These are phyloP conservation scores for Nicotiana tabacum DNA, from an alignment of 257 asterid species.

Conservation along the genomic window DNA sequence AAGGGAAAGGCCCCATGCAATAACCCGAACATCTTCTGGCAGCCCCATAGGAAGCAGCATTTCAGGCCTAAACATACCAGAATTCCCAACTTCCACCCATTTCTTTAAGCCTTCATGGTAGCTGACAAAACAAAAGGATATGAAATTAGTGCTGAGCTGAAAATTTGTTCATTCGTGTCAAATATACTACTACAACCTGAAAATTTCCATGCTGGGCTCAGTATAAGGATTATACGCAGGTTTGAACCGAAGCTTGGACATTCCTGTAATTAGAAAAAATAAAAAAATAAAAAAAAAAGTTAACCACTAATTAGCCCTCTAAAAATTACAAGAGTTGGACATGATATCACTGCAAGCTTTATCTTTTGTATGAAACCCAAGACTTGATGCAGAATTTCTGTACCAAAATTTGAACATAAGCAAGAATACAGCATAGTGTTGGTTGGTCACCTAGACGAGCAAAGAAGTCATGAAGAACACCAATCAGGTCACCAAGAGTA, in stretches of 20 bases:
- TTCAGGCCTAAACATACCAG: slow-evolving; percentile 99
- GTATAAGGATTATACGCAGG: slow-evolving; percentile 97
- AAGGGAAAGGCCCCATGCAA: slow-evolving; percentile 99
- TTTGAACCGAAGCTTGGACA: slow-evolving; percentile 90
- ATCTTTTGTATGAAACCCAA: not conserved
- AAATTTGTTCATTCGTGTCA: not conserved
- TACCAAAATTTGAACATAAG: not conserved
- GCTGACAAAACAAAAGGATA: slow-evolving; percentile 29
- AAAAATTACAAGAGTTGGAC: not conserved
- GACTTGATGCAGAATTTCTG: not conserved
- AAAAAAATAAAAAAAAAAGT: not conserved
- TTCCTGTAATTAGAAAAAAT: slow-evolving; percentile 45
- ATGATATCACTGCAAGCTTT: not conserved
- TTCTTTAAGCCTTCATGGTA: slow-evolving; percentile 90
- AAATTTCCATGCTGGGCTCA: slow-evolving; percentile 99
- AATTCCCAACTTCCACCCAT: slow-evolving; percentile 98
- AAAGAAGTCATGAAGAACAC: slow-evolving; percentile 88
- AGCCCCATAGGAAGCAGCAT: slow-evolving; percentile 97
- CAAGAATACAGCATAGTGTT: not conserved
- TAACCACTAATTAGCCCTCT: not conserved
- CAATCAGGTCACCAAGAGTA: slow-evolving; percentile 87
- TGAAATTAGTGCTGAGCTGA: not conserved
- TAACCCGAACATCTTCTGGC: slow-evolving; percentile 92
- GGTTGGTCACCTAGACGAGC: slow-evolving; percentile 65
- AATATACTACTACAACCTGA: slow-evolving; percentile 51